These are phyloP conservation scores for Paraconiothyrium brasiliense DNA, from an alignment of 2,329 filamentous ascomycete species.

Conservation along the genomic window DNA sequence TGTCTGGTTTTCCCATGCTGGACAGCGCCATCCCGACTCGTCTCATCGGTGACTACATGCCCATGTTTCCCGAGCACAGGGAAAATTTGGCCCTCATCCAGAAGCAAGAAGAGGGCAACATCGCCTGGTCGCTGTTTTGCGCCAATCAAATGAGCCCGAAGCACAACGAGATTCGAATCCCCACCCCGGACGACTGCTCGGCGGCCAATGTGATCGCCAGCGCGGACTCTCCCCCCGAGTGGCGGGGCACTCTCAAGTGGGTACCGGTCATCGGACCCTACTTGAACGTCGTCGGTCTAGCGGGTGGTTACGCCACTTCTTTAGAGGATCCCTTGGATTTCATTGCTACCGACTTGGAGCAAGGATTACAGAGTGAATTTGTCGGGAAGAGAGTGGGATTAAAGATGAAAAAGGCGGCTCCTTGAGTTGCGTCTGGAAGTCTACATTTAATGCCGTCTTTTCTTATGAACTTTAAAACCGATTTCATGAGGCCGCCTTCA, in stretches of 20 bases:
- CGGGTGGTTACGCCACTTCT: slow-evolving; percentile 5
- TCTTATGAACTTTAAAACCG: slow-evolving; percentile 5
- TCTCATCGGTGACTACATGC: slow-evolving; percentile 23
- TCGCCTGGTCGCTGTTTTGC: slow-evolving; percentile 9
- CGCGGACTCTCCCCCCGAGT: slow-evolving; percentile 8
- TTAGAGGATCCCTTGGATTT: slow-evolving; percentile 11
- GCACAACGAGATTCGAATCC: slow-evolving; percentile 11
- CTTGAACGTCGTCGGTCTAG: slow-evolving; percentile 10
- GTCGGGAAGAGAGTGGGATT: slow-evolving; percentile 10
- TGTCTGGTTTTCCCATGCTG: slow-evolving; percentile 7
- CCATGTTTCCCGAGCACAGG: slow-evolving; percentile 48
- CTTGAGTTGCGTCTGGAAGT: slow-evolving; percentile 11
- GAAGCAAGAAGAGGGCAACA: slow-evolving; percentile 8
- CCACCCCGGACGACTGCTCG: slow-evolving; percentile 6
- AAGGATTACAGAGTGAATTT: slow-evolving; percentile 10
- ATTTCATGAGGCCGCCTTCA: slow-evolving; percentile 1
- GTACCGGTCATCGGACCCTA: slow-evolving; percentile 6
- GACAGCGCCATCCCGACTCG: slow-evolving; percentile 9
- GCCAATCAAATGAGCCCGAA: slow-evolving; percentile 11
- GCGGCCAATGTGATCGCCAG: slow-evolving; percentile 8
- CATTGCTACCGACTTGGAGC: slow-evolving; percentile 9
- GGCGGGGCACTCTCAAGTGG: slow-evolving; percentile 6
- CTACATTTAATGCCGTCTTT: slow-evolving; percentile 8
- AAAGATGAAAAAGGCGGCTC: slow-evolving; percentile 11
- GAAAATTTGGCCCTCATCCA: slow-evolving; percentile 40